These are phyloP conservation scores for Collybiopsis luxurians DNA, from an alignment of 768 basidiomycete species.

Conservation along the genomic window DNA sequence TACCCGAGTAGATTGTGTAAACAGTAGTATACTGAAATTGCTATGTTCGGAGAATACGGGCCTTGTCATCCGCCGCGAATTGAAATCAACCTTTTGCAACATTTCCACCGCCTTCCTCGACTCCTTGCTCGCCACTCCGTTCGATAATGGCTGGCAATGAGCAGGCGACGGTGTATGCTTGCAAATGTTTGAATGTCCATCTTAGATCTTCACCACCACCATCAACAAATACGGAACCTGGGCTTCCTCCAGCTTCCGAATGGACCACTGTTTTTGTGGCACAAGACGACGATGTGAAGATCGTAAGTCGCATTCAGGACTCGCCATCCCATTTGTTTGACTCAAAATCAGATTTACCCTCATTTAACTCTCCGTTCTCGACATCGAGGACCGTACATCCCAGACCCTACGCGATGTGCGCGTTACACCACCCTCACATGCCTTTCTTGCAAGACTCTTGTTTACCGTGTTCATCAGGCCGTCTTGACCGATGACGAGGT, in stretches of 20 bases:
- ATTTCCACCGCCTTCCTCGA: not conserved
- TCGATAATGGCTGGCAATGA: not conserved
- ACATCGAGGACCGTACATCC: constrained; percentile 20
- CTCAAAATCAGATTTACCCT: constrained; percentile 36
- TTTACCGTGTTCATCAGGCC: constrained; percentile 46
- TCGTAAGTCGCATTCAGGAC: constrained; percentile 23
- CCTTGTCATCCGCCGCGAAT: not conserved
- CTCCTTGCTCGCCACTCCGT: not conserved
- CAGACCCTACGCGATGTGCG: constrained; percentile 26
- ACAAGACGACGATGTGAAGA: constrained; percentile 44
- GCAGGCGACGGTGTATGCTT: constrained; percentile 24
- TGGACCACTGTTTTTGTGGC: constrained; percentile 41
- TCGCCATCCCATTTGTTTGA: not conserved
- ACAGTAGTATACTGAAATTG: not conserved
- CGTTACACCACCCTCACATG: constrained; percentile 45
- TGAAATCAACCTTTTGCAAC: not conserved
- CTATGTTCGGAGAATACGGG: not conserved
- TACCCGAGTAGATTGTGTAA: constrained; percentile 29
- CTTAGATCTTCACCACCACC: constrained; percentile 41
- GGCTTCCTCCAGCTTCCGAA: constrained; percentile 15
- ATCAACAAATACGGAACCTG: constrained; percentile 21
- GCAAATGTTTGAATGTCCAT: constrained; percentile 48
- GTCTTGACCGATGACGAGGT: constrained; percentile 36
- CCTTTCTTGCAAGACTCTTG: constrained; percentile 40
- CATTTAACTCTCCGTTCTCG: constrained; percentile 49